Evolutionary conservation across 768 basidiomycete species (phyloP), one percentile per base, ranked within the genome.

Genomic region (Leucocoprinus leucothites): DNA sequence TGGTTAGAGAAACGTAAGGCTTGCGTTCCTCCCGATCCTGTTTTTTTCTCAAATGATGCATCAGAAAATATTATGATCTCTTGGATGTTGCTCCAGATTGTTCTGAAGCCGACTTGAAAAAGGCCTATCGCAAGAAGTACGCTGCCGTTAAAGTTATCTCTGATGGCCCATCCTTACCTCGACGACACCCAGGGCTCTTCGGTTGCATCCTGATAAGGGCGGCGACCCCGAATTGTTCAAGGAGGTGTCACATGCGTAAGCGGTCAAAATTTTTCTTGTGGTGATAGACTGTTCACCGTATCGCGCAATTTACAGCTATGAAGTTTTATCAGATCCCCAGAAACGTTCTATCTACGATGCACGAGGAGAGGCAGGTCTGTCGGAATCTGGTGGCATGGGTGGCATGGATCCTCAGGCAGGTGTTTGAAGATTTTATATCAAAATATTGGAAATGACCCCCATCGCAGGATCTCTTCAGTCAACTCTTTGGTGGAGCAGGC

Each of bases 221-320:
- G 94, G 94, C 55, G 95, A 97, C 64, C 94, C 94, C 22, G 96
- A 98, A 71, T 71, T 90, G 51, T 98, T 98, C 86, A 98, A 98
- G 68, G 93, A 98, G 68, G 89, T 98, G 35, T 95, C 92, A 9
- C 92, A 94, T 75, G 92, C 92, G 89, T 94, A 78, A 58, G 91
- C 80, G n/a, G 21, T 42, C 58, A 34, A 41, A 43, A 45, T 51
- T 42, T 28, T 48, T n/a, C 38, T 13, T 31, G 31, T 31, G 31
- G 38, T 38, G 4, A 38, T 13, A 38, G 11, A 3, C 16, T 13
- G 16, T n/a, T n/a, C 4, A 38, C 16, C 38, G 16, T 38, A 13
- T 38, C 19, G 14, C 13, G 3, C 25, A 7, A 34, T 21, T 35
- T 21, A 34, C 31, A 95, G 94, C 48, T 98, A 98, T 65, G 94